phyloP scores from a whole-genome alignment of 1,284 basidiomycete genomes.

The Grifola frondosa region DNA sequence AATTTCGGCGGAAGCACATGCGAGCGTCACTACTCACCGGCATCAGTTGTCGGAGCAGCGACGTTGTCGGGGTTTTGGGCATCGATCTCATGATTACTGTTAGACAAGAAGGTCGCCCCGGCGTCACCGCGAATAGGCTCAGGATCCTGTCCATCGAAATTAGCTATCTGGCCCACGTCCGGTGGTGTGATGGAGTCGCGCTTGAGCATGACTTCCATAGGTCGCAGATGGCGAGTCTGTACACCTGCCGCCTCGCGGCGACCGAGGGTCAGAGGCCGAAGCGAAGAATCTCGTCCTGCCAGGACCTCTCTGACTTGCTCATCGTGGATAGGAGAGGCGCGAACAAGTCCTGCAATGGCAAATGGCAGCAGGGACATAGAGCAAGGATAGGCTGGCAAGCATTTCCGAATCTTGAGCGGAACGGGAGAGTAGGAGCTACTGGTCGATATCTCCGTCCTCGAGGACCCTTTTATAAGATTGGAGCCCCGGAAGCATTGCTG shows the following conservation, averaged over 20 bases:
- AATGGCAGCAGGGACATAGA: slow-evolving; percentile 13
- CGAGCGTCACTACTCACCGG: no score
- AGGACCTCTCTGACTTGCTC: slow-evolving; percentile 16
- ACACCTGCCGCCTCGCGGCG: slow-evolving; percentile 19
- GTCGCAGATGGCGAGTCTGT: slow-evolving; percentile 25
- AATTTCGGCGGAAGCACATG: background rate
- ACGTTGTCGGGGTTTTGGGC: slow-evolving; percentile 28
- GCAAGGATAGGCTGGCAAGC: slow-evolving; percentile 11
- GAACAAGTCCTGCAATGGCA: slow-evolving; percentile 9
- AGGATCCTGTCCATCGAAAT: slow-evolving; percentile 23
- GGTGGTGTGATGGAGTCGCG: slow-evolving; percentile 22
- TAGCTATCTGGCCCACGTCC: slow-evolving; percentile 28
- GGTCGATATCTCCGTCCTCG: no score
- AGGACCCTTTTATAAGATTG: no score
- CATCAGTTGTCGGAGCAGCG: slow-evolving; percentile 26
- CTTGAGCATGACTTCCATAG: slow-evolving; percentile 12
- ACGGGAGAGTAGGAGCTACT: no score
- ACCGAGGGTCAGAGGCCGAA: slow-evolving; percentile 20
- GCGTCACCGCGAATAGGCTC: slow-evolving; percentile 31
- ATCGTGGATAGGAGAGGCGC: slow-evolving; percentile 8
- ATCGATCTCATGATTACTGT: slow-evolving; percentile 26
- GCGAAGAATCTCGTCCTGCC: slow-evolving; percentile 14
- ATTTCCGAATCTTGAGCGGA: slow-evolving; percentile 4
- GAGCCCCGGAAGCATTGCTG: no score
- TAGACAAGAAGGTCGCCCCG: slow-evolving; percentile 27